Conservation (phyloP, 495 filamentous ascomycete genomes). For the Aspergillus ostianus region DNA sequence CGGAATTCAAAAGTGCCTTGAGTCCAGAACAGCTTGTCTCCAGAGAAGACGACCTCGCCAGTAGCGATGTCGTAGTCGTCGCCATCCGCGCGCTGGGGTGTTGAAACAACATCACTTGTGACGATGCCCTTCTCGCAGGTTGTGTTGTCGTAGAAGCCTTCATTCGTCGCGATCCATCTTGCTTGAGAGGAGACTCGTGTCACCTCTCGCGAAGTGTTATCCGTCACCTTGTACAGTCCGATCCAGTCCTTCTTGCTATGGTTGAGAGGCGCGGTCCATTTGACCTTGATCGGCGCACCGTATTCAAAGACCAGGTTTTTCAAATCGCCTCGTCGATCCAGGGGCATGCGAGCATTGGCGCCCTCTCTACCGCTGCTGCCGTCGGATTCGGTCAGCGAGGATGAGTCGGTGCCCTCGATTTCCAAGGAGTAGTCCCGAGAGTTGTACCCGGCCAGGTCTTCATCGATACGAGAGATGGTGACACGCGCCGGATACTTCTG, state of each 20-base stretch:
- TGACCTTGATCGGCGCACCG: constrained; percentile 84
- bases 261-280: constrained; percentile 87
- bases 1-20: constrained; percentile 94
- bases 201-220: constrained; percentile 81
- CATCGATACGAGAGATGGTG: constrained; percentile 76
- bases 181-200: constrained; percentile 84
- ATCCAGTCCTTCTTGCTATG: constrained; percentile 96
- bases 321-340: constrained; percentile 55
- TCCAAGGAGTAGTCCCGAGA: constrained; percentile 76
- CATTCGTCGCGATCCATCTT: constrained; percentile 81
- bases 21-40: constrained; percentile 96
- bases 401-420: constrained; percentile 63
- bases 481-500: constrained; percentile 86
- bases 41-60: constrained; percentile 84
- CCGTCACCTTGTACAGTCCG: constrained; percentile 88
- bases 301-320: constrained; percentile 82
- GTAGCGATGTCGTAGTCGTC: constrained; percentile 37
- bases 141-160: constrained; percentile 72
- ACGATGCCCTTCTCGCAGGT: constrained; percentile 79
- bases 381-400: constrained; percentile 49
- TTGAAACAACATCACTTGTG: constrained; percentile 57
- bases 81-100: constrained; percentile 44
- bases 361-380: constrained; percentile 49
- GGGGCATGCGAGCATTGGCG: constrained; percentile 46
- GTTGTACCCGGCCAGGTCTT: constrained; percentile 81